These are phyloP conservation scores for Clitoria ternatea DNA, from an alignment of 306 rosid species.

Conservation along the genomic window DNA sequence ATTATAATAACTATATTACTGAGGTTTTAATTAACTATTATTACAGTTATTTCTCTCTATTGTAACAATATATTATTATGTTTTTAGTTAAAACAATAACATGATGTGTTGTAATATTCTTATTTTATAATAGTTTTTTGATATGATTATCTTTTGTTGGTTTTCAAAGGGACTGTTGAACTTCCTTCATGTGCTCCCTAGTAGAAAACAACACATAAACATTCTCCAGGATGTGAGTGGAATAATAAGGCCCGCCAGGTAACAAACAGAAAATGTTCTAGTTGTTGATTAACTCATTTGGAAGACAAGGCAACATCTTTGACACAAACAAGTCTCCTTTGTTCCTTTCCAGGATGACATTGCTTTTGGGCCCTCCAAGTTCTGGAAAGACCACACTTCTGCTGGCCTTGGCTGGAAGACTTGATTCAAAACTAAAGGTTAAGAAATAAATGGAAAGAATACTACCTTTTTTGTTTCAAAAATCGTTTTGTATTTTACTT, in stretches of 20 bases:
- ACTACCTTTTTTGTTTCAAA: not conserved
- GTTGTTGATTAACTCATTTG: not conserved
- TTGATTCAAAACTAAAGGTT: slow-evolving; percentile 59
- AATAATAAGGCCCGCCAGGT: slow-evolving; percentile 72
- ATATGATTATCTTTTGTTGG: not conserved
- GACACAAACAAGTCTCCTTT: not conserved
- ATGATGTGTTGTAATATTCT: no score
- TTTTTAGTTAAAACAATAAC: no score
- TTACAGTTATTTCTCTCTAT: no score
- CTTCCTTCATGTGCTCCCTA: slow-evolving; percentile 12
- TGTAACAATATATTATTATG: no score
- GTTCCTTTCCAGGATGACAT: slow-evolving; percentile 46
- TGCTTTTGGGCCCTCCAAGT: slow-evolving; percentile 84
- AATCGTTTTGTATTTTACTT: no score
- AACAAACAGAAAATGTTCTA: not conserved
- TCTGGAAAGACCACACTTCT: slow-evolving; percentile 80
- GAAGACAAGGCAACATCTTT: not conserved
- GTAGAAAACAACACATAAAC: slow-evolving; percentile 16
- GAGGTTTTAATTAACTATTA: no score
- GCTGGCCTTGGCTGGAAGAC: slow-evolving; percentile 69
- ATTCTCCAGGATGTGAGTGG: slow-evolving; percentile 72
- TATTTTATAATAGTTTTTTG: no score
- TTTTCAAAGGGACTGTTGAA: slow-evolving; percentile 25
- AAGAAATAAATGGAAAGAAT: not conserved
- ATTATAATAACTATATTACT: no score